A percentile compares a stretch with the other conserved stretches of the same genome.
Evolutionary conservation across 164 flowering plant genomes (phyloP).

Genomic region (Umbellularia californica): DNA sequence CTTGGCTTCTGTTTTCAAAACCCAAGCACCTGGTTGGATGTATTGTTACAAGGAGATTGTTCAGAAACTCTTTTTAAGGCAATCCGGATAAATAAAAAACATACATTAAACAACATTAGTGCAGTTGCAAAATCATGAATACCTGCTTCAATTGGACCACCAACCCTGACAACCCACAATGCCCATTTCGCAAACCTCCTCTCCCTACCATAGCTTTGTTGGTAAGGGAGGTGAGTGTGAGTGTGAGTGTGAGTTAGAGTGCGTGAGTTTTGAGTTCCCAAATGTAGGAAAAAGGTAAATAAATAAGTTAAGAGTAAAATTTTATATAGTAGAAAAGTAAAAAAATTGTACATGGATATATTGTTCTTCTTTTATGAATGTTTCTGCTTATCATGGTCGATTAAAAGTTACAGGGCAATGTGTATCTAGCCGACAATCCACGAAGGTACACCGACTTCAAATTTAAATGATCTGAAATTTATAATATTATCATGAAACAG

Average conservation of each 20-base stretch:
- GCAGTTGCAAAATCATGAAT: background rate
- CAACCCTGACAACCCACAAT: background rate
- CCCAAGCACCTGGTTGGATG: constrained; percentile 78
- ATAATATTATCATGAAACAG: background rate
- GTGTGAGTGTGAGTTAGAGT: too few species aligned
- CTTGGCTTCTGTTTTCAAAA: background rate
- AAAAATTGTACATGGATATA: background rate
- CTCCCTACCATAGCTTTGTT: too few species aligned
- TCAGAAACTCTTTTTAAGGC: constrained; percentile 69
- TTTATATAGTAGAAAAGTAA: background rate
- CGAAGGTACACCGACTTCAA: background rate
- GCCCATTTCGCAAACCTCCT: too few species aligned
- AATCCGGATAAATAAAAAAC: constrained; percentile 48
- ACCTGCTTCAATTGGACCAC: background rate
- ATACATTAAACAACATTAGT: background rate
- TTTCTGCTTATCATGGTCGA: background rate
- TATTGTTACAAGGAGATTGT: constrained; percentile 75
- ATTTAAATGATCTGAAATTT: background rate
- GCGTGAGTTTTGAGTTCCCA: too few species aligned
- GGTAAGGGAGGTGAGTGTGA: too few species aligned
- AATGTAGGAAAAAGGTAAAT: too few species aligned
- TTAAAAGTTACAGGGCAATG: background rate
- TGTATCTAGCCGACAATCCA: background rate
- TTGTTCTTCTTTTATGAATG: background rate
- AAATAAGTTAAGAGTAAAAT: too few species aligned